Percentiles rank a stretch among this genome's conserved stretches.
phyloP scores from a whole-genome alignment of 805 yeast species.

The Suhomyces faveliae region DNA sequence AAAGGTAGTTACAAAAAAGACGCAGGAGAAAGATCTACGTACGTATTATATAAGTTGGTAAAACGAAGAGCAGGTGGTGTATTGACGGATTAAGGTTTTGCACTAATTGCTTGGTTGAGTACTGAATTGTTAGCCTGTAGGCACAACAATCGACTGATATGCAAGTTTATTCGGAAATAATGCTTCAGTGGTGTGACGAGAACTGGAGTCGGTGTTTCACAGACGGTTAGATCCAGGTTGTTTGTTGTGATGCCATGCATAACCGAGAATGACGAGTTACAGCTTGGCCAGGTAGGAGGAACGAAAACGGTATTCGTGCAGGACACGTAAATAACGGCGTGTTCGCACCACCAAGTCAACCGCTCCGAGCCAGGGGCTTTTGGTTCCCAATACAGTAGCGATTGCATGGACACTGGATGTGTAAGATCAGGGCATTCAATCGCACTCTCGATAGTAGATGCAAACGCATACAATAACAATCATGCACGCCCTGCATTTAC shows the following conservation, averaged over 20 bases:
- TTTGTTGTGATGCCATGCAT: background rate
- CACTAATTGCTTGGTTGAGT: background rate
- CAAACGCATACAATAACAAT: too few species aligned
- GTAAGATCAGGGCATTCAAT: too few species aligned
- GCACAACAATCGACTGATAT: background rate
- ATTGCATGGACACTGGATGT: too few species aligned
- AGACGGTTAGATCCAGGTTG: background rate
- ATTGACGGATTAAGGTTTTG: background rate
- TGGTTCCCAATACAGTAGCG: too few species aligned
- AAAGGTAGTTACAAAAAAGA: background rate
- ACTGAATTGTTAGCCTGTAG: background rate
- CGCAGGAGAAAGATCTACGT: background rate
- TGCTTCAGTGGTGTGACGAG: background rate
- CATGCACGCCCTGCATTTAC: too few species aligned
- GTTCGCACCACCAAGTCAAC: background rate
- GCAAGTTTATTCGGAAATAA: background rate
- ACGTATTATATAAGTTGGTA: background rate
- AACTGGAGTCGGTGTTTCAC: background rate
- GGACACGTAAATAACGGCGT: too few species aligned
- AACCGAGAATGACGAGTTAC: constrained; percentile 2
- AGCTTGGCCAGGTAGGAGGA: background rate
- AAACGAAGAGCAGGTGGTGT: background rate
- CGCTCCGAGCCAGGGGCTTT: too few species aligned
- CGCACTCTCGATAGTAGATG: too few species aligned
- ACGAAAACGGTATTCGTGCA: too few species aligned